Evolutionary conservation across 192 early-diverging fungal species (phyloP).

Genomic region (Coemansia sp.): DNA sequence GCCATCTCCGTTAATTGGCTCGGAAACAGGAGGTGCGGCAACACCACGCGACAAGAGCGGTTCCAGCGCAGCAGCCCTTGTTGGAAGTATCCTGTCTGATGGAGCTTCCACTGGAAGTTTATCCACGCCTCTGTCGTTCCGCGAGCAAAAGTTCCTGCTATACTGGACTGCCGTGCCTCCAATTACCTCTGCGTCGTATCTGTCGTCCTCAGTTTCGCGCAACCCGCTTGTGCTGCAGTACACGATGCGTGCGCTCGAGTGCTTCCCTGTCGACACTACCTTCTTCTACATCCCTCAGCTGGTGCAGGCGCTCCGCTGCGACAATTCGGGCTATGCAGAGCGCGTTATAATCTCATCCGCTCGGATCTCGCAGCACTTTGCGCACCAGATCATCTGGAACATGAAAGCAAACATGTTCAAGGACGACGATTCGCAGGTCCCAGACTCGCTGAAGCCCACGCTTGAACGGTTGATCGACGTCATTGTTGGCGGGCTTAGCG

Average conservation of each 20-base stretch:
- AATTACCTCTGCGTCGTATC: slow-evolving; percentile 81
- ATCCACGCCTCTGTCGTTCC: slow-evolving; percentile 27
- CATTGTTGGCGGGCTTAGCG: slow-evolving; percentile 79
- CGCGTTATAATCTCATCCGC: slow-evolving; percentile 93
- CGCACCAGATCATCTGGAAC: slow-evolving; percentile 99
- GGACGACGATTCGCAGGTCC: slow-evolving; percentile 59
- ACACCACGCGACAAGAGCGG: not conserved
- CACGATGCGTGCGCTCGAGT: slow-evolving; percentile 85
- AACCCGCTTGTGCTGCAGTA: slow-evolving; percentile 95
- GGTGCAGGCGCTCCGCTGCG: slow-evolving; percentile 92
- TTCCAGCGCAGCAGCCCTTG: not conserved
- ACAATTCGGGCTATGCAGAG: slow-evolving; percentile 90
- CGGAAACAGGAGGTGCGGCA: not conserved
- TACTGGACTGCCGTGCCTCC: slow-evolving; percentile 92
- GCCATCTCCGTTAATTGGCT: not conserved
- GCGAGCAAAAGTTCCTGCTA: slow-evolving; percentile 67
- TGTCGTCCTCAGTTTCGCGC: slow-evolving; percentile 66
- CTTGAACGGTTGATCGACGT: slow-evolving; percentile 85
- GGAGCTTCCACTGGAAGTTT: slow-evolving; percentile 39
- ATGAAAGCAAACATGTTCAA: slow-evolving; percentile 98
- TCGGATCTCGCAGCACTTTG: slow-evolving; percentile 92
- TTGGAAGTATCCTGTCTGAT: slow-evolving; percentile 10
- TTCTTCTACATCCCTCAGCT: slow-evolving; percentile 99
- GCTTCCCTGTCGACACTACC: slow-evolving; percentile 88
- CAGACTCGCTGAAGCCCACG: slow-evolving; percentile 86